Conservation (phyloP, 208 protist species). For the Leishmania mexicana region DNA sequence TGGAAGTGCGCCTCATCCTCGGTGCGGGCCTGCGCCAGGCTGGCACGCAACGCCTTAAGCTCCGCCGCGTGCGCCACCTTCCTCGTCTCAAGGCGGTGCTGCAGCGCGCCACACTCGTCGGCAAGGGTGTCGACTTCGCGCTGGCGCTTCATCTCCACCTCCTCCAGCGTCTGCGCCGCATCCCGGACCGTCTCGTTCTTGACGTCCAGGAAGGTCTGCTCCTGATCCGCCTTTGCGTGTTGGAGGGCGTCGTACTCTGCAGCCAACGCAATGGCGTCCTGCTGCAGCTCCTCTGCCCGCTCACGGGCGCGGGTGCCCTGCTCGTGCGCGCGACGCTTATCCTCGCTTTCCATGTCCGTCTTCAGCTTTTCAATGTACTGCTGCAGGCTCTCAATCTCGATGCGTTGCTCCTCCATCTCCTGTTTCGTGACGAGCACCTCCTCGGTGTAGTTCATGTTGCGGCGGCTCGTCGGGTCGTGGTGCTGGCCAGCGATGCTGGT, state of each 20-base stretch:
- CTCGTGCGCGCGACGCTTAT: slow-evolving; percentile 93
- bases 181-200: slow-evolving; percentile 85
- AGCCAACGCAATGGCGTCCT: slow-evolving; percentile 62
- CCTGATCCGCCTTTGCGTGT: slow-evolving; percentile 90
- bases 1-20: slow-evolving; percentile 86
- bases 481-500: slow-evolving; percentile 14
- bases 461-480: slow-evolving; percentile 27
- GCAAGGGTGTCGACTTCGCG: slow-evolving; percentile 88
- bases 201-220: slow-evolving; percentile 90
- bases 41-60: slow-evolving; percentile 37
- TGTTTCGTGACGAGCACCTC: slow-evolving; percentile 95
- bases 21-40: slow-evolving; percentile 36
- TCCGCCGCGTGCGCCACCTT: slow-evolving; percentile 43
- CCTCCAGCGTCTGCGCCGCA: slow-evolving; percentile 60
- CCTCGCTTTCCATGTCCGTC: slow-evolving; percentile 94
- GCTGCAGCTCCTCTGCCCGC: slow-evolving; percentile 89
- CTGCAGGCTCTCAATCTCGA: slow-evolving; percentile 82
- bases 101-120: slow-evolving; percentile 63
- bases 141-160: slow-evolving; percentile 87
- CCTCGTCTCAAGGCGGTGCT: slow-evolving; percentile 71
- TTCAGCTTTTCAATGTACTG: slow-evolving; percentile 90
- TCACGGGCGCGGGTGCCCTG: slow-evolving; percentile 93
- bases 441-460: slow-evolving; percentile 39
- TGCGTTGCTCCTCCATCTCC: slow-evolving; percentile 93
- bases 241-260: slow-evolving; percentile 81